Evolutionary conservation across 345 rosid species (phyloP).

Genomic region (Diplotaxis tenuifolia): DNA sequence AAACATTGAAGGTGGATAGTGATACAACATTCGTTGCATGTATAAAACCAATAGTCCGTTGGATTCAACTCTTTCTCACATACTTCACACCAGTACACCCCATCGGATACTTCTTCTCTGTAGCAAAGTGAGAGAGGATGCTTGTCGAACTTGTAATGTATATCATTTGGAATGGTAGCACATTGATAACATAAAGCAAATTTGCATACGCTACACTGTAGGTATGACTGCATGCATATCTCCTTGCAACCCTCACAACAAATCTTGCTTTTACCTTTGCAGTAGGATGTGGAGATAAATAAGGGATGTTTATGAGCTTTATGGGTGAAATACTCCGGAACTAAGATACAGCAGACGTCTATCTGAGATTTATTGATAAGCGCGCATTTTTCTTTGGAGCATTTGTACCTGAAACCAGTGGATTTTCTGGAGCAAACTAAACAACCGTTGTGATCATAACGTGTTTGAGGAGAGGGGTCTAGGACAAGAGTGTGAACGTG

Average conservation of each 20-base stretch:
- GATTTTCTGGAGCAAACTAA: background rate
- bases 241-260: background rate
- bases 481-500: too few relatives aligned
- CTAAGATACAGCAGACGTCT: background rate
- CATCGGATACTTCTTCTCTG: too few relatives aligned
- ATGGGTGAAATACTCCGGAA: slow-evolving; percentile 10
- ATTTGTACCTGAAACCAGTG: background rate
- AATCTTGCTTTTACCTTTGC: background rate
- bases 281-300: background rate
- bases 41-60: too few relatives aligned
- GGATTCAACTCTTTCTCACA: too few relatives aligned
- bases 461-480: too few relatives aligned
- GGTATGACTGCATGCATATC: background rate
- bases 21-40: too few relatives aligned
- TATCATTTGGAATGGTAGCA: background rate
- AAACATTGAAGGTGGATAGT: background rate
- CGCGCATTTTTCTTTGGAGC: too few relatives aligned
- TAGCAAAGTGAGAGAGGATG: background rate
- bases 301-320: slow-evolving; percentile 2
- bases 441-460: too few relatives aligned
- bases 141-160: background rate
- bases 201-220: too few relatives aligned
- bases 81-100: too few relatives aligned
- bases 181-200: background rate
- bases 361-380: background rate